A percentile compares a stretch with the other conserved stretches of the same genome.
These are phyloP conservation scores for Aspergillus coremiiformis DNA, from an alignment of 495 filamentous ascomycete genomes.

Conservation along the genomic window DNA sequence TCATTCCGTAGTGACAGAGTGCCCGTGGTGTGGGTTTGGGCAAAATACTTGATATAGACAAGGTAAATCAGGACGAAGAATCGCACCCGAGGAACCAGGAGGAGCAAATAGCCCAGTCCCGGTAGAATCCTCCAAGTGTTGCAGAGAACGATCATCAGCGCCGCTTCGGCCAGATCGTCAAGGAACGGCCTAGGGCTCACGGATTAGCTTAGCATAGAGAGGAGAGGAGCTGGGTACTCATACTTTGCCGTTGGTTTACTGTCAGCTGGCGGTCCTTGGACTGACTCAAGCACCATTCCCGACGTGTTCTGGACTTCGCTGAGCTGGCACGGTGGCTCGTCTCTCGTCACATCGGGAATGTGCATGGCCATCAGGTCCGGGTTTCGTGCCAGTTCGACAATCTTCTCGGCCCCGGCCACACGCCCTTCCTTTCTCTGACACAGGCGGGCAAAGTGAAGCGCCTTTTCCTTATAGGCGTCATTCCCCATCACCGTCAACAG, in stretches of 20 bases:
- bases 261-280: background rate
- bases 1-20: slow-evolving; percentile 58
- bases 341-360: slow-evolving; percentile 6
- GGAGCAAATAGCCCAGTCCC: slow-evolving; percentile 12
- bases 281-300: slow-evolving; percentile 11
- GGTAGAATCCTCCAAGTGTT: slow-evolving; percentile 20
- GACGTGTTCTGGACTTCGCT: slow-evolving; percentile 8
- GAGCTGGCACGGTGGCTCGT: slow-evolving; percentile 4
- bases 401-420: slow-evolving; percentile 14
- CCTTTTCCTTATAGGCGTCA: slow-evolving; percentile 14
- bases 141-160: slow-evolving; percentile 11
- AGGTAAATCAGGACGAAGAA: slow-evolving; percentile 56
- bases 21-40: slow-evolving; percentile 59
- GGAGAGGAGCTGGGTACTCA: background rate
- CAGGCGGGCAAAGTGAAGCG: slow-evolving; percentile 10
- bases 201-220: background rate
- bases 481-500: slow-evolving; percentile 24
- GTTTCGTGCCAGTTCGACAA: slow-evolving; percentile 15
- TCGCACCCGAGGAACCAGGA: slow-evolving; percentile 16
- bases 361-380: slow-evolving; percentile 17
- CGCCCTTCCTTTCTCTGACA: slow-evolving; percentile 19
- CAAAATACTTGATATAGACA: slow-evolving; percentile 60
- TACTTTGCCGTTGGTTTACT: slow-evolving; percentile 8
- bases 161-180: slow-evolving; percentile 2
- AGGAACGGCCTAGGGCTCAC: slow-evolving; percentile 7